Evolutionary conservation across 2,329 filamentous ascomycete genomes (phyloP), one percentile per base, ranked within the genome.

Genomic region (Thelonectria discophora): DNA sequence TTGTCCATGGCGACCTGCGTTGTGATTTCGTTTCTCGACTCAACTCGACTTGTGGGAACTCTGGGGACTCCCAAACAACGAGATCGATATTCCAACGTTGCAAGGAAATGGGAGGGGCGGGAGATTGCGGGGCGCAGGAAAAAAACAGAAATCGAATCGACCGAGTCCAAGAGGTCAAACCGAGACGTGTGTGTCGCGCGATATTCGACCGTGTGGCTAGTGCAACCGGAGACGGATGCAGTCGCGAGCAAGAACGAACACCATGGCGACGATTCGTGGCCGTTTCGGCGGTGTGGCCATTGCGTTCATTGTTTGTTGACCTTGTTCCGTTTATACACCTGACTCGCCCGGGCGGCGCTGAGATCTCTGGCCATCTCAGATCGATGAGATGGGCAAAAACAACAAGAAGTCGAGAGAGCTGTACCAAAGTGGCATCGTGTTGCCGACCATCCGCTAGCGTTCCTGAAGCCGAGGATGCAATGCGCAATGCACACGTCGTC

Each of bases 111-210:
- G 37, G 58, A 47, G 47, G 47, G 52, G 52, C 52, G 40, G 58
- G 42, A 37, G 24, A 48, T 53, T 56, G 58, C 58, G 58, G 58
- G 52, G 58, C 58, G 47, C 32, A 24, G 17, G n/a, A 5, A 24
- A 37, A 54, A 46, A 39, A 46, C 27, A 21, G 42, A 8, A 30
- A 15, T 18, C 40, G 21, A 48, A 40, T 48, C 21, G 53, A 55
- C 46, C 43, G 53, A 55, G 53, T 21, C 46, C 54, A 49, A 37
- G 32, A 49, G 39, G 24, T 34, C 34, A 34, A 49, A 37, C 13
- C 27, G 30, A 21, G 39, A 37, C 15, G 37, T 42, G 27, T 24
- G 51, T 45, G 39, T 57, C 47, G 55, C 55, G 46, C 46, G 55
- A 57, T 51, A 49, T 57, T 51, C 27, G 18, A 8, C 8, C 9